Conservation (phyloP, 2,329 filamentous ascomycete genomes). For the Fusarium liriodendri region DNA sequence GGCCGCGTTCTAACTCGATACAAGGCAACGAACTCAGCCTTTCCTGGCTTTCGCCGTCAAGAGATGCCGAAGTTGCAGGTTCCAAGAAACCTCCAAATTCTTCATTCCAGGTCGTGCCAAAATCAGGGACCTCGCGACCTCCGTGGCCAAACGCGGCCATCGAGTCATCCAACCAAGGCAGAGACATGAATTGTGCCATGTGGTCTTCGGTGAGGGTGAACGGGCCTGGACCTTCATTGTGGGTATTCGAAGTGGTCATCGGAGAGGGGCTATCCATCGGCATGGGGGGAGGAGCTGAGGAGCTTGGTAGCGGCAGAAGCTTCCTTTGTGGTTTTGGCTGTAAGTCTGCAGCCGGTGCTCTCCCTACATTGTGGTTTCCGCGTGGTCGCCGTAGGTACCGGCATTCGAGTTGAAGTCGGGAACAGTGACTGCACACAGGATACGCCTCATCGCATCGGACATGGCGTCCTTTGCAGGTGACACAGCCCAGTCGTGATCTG, state of each 20-base stretch:
- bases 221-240: not conserved
- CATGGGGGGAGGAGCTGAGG: not conserved
- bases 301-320: not conserved
- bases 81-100: slow-evolving; percentile 1
- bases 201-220: slow-evolving; percentile 2
- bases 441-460: slow-evolving; percentile 14
- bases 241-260: not conserved
- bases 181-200: slow-evolving; percentile 4
- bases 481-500: slow-evolving; percentile 11
- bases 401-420: slow-evolving; percentile 7
- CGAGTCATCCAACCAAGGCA: slow-evolving; percentile 2
- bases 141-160: not conserved
- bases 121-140: not conserved
- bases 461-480: slow-evolving; percentile 16
- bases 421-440: slow-evolving; percentile 12
- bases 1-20: not conserved
- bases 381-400: slow-evolving; percentile 3
- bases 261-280: not conserved
- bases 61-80: not conserved
- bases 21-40: not conserved
- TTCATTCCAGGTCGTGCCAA: not conserved
- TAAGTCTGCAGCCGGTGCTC: not conserved
- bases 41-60: not conserved
- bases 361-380: not conserved
- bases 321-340: not conserved